Conservation (phyloP, 257 asterid species). For the Coffea canephora region DNA sequence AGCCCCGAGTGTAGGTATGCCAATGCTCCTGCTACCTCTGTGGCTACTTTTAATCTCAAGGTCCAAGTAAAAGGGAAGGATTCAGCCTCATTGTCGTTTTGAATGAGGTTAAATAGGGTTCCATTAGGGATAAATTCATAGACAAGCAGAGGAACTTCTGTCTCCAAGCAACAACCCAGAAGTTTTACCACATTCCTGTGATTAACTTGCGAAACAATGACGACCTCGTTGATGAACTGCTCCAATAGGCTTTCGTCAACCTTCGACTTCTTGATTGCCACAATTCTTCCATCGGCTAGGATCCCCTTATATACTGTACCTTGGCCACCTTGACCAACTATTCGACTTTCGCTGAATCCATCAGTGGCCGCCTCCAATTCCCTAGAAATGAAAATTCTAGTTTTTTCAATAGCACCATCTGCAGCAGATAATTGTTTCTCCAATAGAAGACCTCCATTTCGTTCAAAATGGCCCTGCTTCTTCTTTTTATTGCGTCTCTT, state of each 20-base stretch:
- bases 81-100: not conserved
- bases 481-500: constrained; percentile 8
- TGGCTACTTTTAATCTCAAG: not conserved
- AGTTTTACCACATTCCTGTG: constrained; percentile 6
- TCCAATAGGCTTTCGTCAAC: constrained; percentile 1
- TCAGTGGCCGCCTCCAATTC: constrained; percentile 16
- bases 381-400: constrained; percentile 16
- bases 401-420: constrained; percentile 17
- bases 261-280: not conserved
- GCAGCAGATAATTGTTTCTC: constrained; percentile 16
- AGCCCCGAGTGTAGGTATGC: constrained; percentile 5
- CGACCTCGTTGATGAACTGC: constrained; percentile 12
- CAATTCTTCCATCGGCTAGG: constrained; percentile 2
- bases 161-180: not conserved
- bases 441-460: constrained; percentile 25
- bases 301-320: not conserved
- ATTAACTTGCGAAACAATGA: constrained; percentile 6
- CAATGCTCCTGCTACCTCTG: constrained; percentile 10
- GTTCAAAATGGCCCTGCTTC: constrained; percentile 15
- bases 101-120: constrained; percentile 2
- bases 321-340: too few relatives aligned
- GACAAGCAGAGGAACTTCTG: constrained; percentile 6
- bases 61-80: not conserved
- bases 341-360: not conserved
- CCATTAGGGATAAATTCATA: constrained; percentile 5